phyloP scores from a whole-genome alignment of 2,329 filamentous ascomycete species.

The Salinomyces thailandicus region DNA sequence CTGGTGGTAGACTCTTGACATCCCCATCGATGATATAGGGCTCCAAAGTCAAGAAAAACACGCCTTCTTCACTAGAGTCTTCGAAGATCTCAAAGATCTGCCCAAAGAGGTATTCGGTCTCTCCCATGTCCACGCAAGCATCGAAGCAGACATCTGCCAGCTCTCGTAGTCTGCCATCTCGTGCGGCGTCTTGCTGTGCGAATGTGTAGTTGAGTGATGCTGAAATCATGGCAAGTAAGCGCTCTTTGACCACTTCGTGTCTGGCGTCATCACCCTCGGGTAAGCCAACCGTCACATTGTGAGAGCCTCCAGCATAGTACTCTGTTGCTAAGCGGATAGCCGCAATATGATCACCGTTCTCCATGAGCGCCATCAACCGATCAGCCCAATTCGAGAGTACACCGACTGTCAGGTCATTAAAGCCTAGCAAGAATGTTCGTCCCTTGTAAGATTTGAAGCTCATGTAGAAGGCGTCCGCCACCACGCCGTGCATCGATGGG shows the following conservation, averaged over 20 bases:
- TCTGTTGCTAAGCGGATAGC: conserved; percentile 83
- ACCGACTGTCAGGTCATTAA: conserved; percentile 84
- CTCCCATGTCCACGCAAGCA: conserved; percentile 66
- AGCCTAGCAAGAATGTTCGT: conserved; percentile 81
- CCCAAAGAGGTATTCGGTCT: conserved; percentile 79
- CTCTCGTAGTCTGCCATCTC: conserved; percentile 56
- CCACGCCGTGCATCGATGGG: conserved; percentile 82
- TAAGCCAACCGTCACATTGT: conserved; percentile 86
- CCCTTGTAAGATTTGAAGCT: conserved; percentile 95
- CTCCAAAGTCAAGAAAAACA: conserved; percentile 83
- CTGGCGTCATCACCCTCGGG: conserved; percentile 70
- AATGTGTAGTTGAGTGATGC: conserved; percentile 88
- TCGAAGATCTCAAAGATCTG: conserved; percentile 87
- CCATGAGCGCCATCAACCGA: conserved; percentile 83
- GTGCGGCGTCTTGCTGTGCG: conserved; percentile 44
- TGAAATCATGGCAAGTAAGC: conserved; percentile 83
- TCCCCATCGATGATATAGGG: conserved; percentile 72
- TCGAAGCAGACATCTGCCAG: conserved; percentile 74
- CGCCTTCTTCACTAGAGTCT: conserved; percentile 57
- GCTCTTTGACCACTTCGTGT: conserved; percentile 75
- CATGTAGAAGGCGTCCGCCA: conserved; percentile 97
- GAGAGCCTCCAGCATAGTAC: conserved; percentile 84
- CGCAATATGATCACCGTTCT: conserved; percentile 88
- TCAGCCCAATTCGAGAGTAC: conserved; percentile 96
- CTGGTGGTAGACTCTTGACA: conserved; percentile 66